A percentile compares a stretch with the other conserved stretches of the same genome.
Evolutionary conservation across 306 rosid genomes (phyloP).

Genomic region (Astragalus membranaceus): DNA sequence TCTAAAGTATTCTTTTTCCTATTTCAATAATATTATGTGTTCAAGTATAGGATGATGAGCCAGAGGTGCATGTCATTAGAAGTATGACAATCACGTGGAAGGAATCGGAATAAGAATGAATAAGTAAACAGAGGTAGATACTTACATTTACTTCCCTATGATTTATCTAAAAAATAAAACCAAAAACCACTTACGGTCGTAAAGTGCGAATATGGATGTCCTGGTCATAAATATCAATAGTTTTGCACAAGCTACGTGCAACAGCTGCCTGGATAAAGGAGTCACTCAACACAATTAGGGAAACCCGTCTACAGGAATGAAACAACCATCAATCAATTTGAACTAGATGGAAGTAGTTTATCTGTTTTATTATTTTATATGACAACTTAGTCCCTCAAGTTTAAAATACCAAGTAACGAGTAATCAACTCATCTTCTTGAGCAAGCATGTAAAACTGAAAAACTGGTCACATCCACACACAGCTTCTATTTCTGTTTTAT

Average conservation of each 20-base stretch:
- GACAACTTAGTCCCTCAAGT: neutral
- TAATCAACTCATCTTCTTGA: neutral
- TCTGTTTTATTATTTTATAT: neutral
- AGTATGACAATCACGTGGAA: constrained; percentile 4
- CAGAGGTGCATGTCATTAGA: neutral
- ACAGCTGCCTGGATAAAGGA: constrained; percentile 65
- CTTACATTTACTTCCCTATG: neutral
- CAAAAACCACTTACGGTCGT: constrained; percentile 53
- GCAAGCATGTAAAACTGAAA: neutral
- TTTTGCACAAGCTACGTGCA: constrained; percentile 69
- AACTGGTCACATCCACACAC: neutral
- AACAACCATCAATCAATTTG: neutral
- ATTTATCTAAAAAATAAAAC: neutral
- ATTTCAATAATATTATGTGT: too few species aligned
- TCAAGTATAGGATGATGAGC: neutral
- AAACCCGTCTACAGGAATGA: constrained; percentile 3
- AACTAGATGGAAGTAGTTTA: neutral
- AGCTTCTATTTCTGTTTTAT: neutral
- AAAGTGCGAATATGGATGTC: constrained; percentile 74
- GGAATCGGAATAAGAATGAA: constrained; percentile 5
- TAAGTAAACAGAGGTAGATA: neutral
- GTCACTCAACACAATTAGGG: constrained; percentile 8
- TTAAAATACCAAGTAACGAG: neutral
- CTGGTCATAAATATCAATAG: constrained; percentile 82
- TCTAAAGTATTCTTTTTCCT: too few species aligned